Conservation (phyloP, 805 yeast species). For the Jamesozyma spencerorum region DNA sequence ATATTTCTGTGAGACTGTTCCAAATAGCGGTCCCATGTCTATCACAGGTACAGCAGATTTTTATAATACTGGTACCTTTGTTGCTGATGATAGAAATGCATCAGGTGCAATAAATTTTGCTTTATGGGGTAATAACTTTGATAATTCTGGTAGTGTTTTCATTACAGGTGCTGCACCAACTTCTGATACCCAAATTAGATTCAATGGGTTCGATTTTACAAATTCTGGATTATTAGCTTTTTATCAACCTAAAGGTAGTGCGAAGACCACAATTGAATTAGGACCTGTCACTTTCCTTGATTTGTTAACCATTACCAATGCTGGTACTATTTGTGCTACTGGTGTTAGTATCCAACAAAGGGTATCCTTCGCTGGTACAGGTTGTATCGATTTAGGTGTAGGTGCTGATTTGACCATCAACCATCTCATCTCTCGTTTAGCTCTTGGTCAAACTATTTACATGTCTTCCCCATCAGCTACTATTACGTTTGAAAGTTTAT, state of each 20-base stretch:
- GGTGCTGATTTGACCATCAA: slow-evolving; percentile 1
- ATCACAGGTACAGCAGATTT: background rate
- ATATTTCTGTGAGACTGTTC: background rate
- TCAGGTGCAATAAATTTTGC: background rate
- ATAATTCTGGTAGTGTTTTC: background rate
- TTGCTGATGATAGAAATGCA: background rate
- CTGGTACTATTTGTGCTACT: slow-evolving; percentile 7
- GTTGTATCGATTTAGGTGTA: slow-evolving; percentile 8
- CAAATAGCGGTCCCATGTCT: background rate
- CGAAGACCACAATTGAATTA: background rate
- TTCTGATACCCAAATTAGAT: background rate
- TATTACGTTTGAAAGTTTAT: background rate
- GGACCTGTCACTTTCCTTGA: background rate
- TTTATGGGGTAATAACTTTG: background rate
- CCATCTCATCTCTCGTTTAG: background rate
- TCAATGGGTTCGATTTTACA: background rate
- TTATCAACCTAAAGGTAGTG: background rate
- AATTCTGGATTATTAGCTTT: background rate
- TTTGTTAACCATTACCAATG: slow-evolving; percentile 2
- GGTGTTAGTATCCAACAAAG: slow-evolving; percentile 1
- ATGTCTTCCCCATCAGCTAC: slow-evolving; percentile 3
- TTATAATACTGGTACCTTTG: background rate
- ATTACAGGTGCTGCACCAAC: background rate
- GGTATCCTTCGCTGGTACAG: slow-evolving; percentile 6
- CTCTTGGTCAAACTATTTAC: slow-evolving; percentile 6